Percentiles rank a stretch among this genome's conserved stretches.
Evolutionary conservation across 495 filamentous ascomycete species (phyloP).

Genomic region (Lentithecium fluviatile): DNA sequence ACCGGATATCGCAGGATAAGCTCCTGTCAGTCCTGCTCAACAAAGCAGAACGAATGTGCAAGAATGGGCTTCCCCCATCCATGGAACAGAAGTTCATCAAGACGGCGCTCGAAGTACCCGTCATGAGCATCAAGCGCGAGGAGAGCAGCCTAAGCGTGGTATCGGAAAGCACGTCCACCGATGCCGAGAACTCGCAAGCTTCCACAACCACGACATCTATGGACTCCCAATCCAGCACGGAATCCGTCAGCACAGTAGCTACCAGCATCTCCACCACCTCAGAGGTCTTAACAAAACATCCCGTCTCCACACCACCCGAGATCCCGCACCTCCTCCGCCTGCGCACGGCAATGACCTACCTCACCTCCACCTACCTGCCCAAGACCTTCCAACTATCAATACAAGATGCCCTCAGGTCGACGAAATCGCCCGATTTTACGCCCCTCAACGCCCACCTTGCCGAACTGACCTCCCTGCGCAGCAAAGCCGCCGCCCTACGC

Average conservation of each 20-base stretch:
- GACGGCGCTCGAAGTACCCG: conserved; percentile 70
- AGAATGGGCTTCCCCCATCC: conserved; percentile 66
- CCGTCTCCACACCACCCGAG: conserved; percentile 23
- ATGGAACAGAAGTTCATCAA: conserved; percentile 83
- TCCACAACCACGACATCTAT: conserved; percentile 12
- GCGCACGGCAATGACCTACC: conserved; percentile 71
- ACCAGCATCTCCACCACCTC: conserved; percentile 1
- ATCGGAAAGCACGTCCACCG: conserved; percentile 36
- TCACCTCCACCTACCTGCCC: conserved; percentile 70
- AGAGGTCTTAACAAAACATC: neutral
- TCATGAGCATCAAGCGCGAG: conserved; percentile 48
- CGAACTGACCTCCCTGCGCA: conserved; percentile 60
- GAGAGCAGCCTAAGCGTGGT: conserved; percentile 40
- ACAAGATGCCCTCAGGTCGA: conserved; percentile 49
- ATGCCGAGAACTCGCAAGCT: conserved; percentile 16
- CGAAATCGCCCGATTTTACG: conserved; percentile 60
- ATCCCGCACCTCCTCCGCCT: conserved; percentile 51
- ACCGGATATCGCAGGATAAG: conserved; percentile 68
- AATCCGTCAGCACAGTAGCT: conserved; percentile 2
- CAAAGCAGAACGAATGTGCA: conserved; percentile 71
- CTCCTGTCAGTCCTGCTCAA: conserved; percentile 62
- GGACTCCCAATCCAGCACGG: conserved; percentile 27
- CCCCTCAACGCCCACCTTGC: conserved; percentile 67
- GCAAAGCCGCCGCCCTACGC: conserved; percentile 66
- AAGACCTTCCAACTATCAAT: conserved; percentile 51